Percentiles rank a stretch among this genome's conserved stretches.
Conservation (phyloP, 2,329 filamentous ascomycete genomes). For the Sclerotinia spermophila region DNA sequence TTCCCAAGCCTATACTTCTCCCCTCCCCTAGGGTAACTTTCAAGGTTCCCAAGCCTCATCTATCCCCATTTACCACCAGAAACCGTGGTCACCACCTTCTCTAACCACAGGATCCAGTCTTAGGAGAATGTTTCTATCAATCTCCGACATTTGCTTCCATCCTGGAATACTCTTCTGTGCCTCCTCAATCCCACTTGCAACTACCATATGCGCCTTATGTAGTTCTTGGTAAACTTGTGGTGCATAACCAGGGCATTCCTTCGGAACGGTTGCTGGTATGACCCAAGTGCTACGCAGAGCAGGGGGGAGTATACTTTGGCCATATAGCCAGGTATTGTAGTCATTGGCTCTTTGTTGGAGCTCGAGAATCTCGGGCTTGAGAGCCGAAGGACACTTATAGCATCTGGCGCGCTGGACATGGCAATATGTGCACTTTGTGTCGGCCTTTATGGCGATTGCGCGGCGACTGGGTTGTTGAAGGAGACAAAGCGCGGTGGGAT, state of each 20-base stretch:
- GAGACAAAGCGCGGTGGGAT: background rate
- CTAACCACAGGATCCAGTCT: background rate
- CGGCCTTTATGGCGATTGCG: background rate
- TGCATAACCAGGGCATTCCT: background rate
- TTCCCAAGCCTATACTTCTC: background rate
- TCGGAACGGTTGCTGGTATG: background rate
- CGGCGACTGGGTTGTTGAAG: background rate
- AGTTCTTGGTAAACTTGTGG: background rate
- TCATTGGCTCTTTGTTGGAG: background rate
- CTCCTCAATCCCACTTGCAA: rapidly evolving
- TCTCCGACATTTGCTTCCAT: background rate
- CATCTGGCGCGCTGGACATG: background rate
- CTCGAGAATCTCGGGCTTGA: background rate
- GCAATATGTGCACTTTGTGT: background rate
- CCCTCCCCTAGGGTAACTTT: background rate
- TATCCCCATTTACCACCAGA: background rate
- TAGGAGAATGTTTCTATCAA: background rate
- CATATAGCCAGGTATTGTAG: background rate
- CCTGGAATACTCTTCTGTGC: background rate
- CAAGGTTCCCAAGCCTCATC: background rate
- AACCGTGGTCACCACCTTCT: background rate
- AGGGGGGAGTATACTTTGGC: background rate
- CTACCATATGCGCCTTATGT: background rate
- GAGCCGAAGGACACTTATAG: background rate
- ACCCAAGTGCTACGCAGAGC: background rate